Evolutionary conservation across 129 eudicot species (phyloP), one percentile per base, ranked within the genome.

Genomic region (Helichrysum umbraculigerum): DNA sequence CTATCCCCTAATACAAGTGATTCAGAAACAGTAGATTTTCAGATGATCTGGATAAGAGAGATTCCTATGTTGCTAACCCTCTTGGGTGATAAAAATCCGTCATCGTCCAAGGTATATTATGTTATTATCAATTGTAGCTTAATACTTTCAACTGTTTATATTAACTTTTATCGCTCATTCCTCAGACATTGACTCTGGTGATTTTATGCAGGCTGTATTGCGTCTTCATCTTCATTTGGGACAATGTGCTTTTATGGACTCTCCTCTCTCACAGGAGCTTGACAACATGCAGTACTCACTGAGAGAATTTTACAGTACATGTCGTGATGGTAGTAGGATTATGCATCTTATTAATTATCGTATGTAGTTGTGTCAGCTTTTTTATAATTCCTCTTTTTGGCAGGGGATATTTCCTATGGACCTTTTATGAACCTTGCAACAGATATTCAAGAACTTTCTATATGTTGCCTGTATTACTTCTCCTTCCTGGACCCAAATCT

Each of bases 401-500:
- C 86, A 86, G 91, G 79, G 62, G 72, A 66, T 32, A 58, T 76
- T 56, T 72, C 72, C 56, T 82, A 84, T 81, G 98, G 99, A 35
- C 96, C 97, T 58, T 95, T 95, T 70, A 62, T 87, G 50, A 88
- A 84, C 81, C 87, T 91, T 75, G 32, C 87, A 12, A 78, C 76
- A 76, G 97, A 91, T 81, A 71, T 87, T 80, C 97, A 95, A 73
- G 96, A 95, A 80, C 84, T 91, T 54, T 87, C 89, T 41, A 72
- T 91, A 35, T 87, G 87, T 68, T 91, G 94, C 88, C 84, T 91
- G 34, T 95, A 91, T 83, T 95, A 89, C 79, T 89, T 87, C 89
- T 82, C 92, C 68, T 77, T 72, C 79, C 66, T 91, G 77, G 88
- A 89, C 76, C 70, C 84, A 12, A 65, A 25, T 60, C 76, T 95